phyloP scores from a whole-genome alignment of 495 filamentous ascomycete species.

The Letharia lupina region DNA sequence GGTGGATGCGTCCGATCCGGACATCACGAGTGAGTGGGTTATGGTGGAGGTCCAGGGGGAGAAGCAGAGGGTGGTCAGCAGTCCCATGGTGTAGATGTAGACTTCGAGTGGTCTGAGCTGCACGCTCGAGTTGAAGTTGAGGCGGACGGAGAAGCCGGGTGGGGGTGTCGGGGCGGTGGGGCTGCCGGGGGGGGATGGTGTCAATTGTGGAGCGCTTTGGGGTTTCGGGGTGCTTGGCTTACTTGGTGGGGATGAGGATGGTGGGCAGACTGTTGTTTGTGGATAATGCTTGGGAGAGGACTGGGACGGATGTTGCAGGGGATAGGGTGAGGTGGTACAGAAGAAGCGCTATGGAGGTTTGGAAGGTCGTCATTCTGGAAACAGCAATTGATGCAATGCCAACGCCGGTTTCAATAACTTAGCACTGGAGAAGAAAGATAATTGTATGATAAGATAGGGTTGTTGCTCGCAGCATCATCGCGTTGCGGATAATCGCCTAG shows the following conservation, averaged over 20 bases:
- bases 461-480: not conserved
- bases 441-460: too few relatives aligned
- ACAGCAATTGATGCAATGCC: not conserved
- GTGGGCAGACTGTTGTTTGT: not conserved
- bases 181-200: not conserved
- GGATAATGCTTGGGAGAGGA: not conserved
- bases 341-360: not conserved
- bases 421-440: too few relatives aligned
- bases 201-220: not conserved
- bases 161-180: not conserved
- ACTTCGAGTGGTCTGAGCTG: not conserved
- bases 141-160: not conserved
- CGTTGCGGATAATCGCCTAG: not conserved
- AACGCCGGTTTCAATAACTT: not conserved
- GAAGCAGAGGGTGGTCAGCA: not conserved
- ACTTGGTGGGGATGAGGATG: not conserved
- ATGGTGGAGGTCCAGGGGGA: not conserved
- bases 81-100: not conserved
- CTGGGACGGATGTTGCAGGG: not conserved
- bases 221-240: not conserved
- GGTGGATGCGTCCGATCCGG: not conserved
- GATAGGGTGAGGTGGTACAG: not conserved
- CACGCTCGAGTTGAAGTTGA: not conserved
- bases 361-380: not conserved
- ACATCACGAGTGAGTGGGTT: not conserved